phyloP scores from a whole-genome alignment of 805 yeast genomes.

The Cyberlindnera japonica region DNA sequence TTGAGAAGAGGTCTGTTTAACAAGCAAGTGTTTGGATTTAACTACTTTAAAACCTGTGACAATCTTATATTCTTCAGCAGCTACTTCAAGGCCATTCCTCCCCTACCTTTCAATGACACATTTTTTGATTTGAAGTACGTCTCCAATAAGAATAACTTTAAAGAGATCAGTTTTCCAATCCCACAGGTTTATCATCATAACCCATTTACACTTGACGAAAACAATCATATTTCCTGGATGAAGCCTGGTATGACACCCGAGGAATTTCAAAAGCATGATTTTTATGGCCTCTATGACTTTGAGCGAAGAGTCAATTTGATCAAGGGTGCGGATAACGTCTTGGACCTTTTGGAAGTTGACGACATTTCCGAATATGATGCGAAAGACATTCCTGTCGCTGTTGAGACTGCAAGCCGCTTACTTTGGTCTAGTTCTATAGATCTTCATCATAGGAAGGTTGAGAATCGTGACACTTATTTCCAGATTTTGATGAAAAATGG shows the following conservation, averaged over 20 bases:
- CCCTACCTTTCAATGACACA: slow-evolving; percentile 38
- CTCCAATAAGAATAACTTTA: slow-evolving; percentile 25
- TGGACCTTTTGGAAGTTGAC: slow-evolving; percentile 54
- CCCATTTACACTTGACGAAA: slow-evolving; percentile 50
- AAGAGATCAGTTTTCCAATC: slow-evolving; percentile 22
- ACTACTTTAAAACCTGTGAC: slow-evolving; percentile 62
- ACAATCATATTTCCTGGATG: slow-evolving; percentile 63
- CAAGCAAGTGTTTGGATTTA: slow-evolving; percentile 46
- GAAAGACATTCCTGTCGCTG: slow-evolving; percentile 23
- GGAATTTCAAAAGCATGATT: slow-evolving; percentile 49
- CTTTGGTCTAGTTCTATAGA: slow-evolving; percentile 27
- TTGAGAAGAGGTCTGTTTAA: slow-evolving; percentile 30
- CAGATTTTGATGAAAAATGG: slow-evolving; percentile 49
- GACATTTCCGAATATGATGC: slow-evolving; percentile 35
- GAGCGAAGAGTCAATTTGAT: slow-evolving; percentile 58
- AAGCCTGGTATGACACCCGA: slow-evolving; percentile 32
- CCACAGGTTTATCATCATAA: slow-evolving; percentile 43
- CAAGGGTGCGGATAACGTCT: slow-evolving; percentile 49
- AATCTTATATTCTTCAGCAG: slow-evolving; percentile 56
- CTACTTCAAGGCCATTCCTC: slow-evolving; percentile 58
- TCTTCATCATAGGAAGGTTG: slow-evolving; percentile 22
- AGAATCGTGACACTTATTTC: slow-evolving; percentile 45
- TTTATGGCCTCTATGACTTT: slow-evolving; percentile 57
- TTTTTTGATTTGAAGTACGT: slow-evolving; percentile 26
- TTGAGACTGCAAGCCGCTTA: slow-evolving; percentile 30